These are phyloP conservation scores for Suillus variegatus DNA, from an alignment of 768 basidiomycete species.

Conservation along the genomic window DNA sequence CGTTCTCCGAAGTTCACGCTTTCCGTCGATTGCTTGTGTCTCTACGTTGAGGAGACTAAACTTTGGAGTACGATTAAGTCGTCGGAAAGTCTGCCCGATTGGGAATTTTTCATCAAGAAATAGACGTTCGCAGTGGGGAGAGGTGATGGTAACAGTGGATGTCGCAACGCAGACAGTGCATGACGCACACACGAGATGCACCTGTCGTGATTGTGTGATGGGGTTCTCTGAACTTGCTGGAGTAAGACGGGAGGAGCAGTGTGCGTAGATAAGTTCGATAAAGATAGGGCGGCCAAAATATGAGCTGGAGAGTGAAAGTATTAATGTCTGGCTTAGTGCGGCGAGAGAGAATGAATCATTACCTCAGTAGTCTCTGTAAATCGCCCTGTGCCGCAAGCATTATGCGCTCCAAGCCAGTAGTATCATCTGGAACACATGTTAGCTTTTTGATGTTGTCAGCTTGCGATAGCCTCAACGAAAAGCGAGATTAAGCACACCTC, in stretches of 20 bases:
- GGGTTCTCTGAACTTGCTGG: conserved; percentile 48
- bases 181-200: conserved; percentile 59
- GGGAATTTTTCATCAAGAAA: conserved; percentile 69
- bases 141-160: conserved; percentile 62
- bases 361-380: conserved; percentile 70
- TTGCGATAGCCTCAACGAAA: neutral
- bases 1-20: conserved; percentile 35
- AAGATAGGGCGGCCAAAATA: conserved; percentile 65
- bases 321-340: neutral
- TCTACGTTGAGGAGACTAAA: conserved; percentile 64
- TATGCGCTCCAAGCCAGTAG: conserved; percentile 64
- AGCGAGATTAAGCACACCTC: conserved; percentile 15
- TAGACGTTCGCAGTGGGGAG: conserved; percentile 54
- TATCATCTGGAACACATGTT: conserved; percentile 21
- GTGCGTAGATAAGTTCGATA: conserved; percentile 57
- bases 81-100: conserved; percentile 68
- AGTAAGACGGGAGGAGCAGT: conserved; percentile 37
- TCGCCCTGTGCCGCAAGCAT: conserved; percentile 71
- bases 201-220: conserved; percentile 63
- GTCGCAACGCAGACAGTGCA: conserved; percentile 64
- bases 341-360: conserved; percentile 5
- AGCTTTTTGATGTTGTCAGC: conserved; percentile 23
- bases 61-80: conserved; percentile 50
- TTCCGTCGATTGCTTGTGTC: conserved; percentile 17
- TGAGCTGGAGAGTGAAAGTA: conserved; percentile 41